These are phyloP conservation scores for Fusarium coicis DNA, from an alignment of 2,329 filamentous ascomycete species.

Conservation along the genomic window DNA sequence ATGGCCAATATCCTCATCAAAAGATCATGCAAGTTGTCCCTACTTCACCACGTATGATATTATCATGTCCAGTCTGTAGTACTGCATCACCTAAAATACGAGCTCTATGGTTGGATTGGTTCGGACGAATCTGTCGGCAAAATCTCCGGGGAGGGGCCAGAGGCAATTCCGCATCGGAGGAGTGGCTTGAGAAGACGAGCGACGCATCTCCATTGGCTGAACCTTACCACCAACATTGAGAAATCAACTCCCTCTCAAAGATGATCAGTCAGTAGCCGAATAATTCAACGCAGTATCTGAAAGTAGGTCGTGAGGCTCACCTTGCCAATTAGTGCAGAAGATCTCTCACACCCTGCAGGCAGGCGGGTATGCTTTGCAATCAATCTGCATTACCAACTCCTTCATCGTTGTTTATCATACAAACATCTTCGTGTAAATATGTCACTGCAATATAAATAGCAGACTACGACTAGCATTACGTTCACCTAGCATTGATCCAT, in stretches of 20 bases:
- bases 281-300: background rate
- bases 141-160: background rate
- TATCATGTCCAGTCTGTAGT: fast-evolving
- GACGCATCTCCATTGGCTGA: background rate
- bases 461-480: no score
- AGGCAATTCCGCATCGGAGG: no score
- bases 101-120: background rate
- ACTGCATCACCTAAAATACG: background rate
- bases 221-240: background rate
- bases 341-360: background rate
- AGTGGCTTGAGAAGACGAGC: background rate
- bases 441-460: background rate
- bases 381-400: background rate
- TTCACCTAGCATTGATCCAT: background rate
- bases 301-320: no score
- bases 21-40: background rate
- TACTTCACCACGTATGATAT: background rate
- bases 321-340: background rate
- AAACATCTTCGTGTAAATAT: background rate
- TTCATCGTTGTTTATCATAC: background rate
- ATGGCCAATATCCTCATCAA: background rate
- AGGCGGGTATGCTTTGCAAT: background rate
- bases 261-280: fast-evolving
- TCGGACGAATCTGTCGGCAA: background rate
- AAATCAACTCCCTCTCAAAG: no score